Evolutionary conservation across 2,329 filamentous ascomycete genomes (phyloP).

Genomic region (Madurella mycetomatis): DNA sequence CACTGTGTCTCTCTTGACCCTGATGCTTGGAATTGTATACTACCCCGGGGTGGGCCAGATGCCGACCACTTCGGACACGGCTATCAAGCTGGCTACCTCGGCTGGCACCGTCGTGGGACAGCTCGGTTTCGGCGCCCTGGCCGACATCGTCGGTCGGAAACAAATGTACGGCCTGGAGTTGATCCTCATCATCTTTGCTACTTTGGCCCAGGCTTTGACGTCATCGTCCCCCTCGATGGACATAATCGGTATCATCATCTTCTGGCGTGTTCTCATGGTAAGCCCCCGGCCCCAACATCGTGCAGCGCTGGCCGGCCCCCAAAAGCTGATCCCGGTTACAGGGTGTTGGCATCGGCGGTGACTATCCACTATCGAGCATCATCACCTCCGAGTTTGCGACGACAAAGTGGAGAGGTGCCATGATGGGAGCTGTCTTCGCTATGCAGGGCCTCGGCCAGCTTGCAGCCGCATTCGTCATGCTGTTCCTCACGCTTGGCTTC

Average conservation of each 20-base stretch:
- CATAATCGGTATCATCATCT: conserved; percentile 64
- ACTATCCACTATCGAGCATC: conserved; percentile 77
- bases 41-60: conserved; percentile 57
- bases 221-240: conserved; percentile 60
- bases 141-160: conserved; percentile 68
- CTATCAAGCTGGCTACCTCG: conserved; percentile 81
- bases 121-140: conserved; percentile 71
- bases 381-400: conserved; percentile 87
- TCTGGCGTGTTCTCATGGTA: conserved; percentile 74
- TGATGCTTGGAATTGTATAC: conserved; percentile 77
- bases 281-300: neutral
- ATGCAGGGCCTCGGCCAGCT: conserved; percentile 86
- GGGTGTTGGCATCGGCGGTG: conserved; percentile 66
- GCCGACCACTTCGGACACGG: conserved; percentile 65
- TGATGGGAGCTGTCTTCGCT: conserved; percentile 83
- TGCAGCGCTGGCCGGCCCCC: neutral
- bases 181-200: conserved; percentile 75
- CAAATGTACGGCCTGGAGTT: conserved; percentile 68
- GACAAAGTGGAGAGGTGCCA: conserved; percentile 78
- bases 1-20: conserved; percentile 66
- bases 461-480: conserved; percentile 66
- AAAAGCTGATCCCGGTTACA: conserved; percentile 24
- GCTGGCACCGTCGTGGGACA: conserved; percentile 81
- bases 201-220: conserved; percentile 65
- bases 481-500: conserved; percentile 71